Evolutionary conservation across 768 basidiomycete genomes (phyloP).

Genomic region (Sarcodon sp.): DNA sequence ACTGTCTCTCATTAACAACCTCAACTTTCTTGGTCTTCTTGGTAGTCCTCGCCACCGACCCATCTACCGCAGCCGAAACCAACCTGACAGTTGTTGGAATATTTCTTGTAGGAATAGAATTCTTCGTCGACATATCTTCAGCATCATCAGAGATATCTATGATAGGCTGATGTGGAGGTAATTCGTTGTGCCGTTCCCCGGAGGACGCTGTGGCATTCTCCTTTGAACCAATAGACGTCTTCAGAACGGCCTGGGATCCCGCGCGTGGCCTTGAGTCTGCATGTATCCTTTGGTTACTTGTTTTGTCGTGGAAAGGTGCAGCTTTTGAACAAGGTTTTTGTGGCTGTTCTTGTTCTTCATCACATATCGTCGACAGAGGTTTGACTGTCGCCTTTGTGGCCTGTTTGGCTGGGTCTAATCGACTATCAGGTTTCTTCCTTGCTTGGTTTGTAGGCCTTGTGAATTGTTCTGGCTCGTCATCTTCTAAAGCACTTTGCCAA

Average conservation of each 20-base stretch:
- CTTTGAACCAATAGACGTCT: conserved; percentile 22
- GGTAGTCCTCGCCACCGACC: too few species aligned
- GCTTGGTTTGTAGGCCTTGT: neutral
- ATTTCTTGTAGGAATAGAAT: neutral
- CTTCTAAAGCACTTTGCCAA: neutral
- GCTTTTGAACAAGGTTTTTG: neutral
- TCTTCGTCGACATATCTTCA: conserved; percentile 1
- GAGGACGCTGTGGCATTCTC: neutral
- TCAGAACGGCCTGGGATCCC: neutral
- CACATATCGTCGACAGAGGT: neutral
- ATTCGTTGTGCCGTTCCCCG: neutral
- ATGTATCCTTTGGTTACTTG: conserved; percentile 1
- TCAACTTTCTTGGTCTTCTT: too few species aligned
- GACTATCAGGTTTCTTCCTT: neutral
- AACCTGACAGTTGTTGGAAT: neutral
- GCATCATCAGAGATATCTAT: neutral
- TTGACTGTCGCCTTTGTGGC: neutral
- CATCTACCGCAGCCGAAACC: neutral
- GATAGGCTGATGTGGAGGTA: neutral
- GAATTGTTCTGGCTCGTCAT: neutral
- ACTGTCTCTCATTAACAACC: too few species aligned
- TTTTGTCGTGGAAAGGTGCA: neutral
- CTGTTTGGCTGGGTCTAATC: neutral
- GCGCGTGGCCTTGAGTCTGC: neutral
- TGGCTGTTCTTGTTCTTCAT: neutral